Percentiles rank a stretch among this genome's conserved stretches.
phyloP scores from a whole-genome alignment of 805 yeast species.

The Candida yuanshanica region DNA sequence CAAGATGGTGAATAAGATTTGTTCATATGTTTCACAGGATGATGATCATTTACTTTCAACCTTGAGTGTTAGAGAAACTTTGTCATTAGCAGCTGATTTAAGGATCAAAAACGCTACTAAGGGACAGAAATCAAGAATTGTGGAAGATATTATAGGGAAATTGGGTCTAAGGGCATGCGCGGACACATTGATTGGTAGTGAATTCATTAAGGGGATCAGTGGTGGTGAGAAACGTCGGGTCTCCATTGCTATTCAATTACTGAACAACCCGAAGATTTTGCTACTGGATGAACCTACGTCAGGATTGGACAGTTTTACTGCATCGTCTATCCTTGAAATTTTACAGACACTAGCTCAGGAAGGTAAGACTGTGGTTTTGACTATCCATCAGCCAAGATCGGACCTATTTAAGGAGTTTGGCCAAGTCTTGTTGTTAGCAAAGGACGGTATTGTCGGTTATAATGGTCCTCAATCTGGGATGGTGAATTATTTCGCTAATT shows the following conservation, averaged over 20 bases:
- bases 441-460: conserved; percentile 72
- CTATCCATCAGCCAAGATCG: conserved; percentile 85
- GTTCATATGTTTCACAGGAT: conserved; percentile 81
- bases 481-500: conserved; percentile 39
- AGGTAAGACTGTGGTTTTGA: conserved; percentile 65
- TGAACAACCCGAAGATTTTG: conserved; percentile 66
- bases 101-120: conserved; percentile 44
- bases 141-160: conserved; percentile 54
- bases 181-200: conserved; percentile 62
- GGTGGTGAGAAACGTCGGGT: conserved; percentile 85
- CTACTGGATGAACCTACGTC: conserved; percentile 88
- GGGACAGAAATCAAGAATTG: conserved; percentile 40
- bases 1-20: conserved; percentile 37
- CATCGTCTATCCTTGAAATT: conserved; percentile 61
- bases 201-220: conserved; percentile 60
- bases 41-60: conserved; percentile 69
- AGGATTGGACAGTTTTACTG: conserved; percentile 79
- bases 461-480: conserved; percentile 53
- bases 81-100: conserved; percentile 63
- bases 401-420: conserved; percentile 65
- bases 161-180: conserved; percentile 73
- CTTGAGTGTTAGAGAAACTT: conserved; percentile 74
- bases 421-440: conserved; percentile 63
- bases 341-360: conserved; percentile 51
- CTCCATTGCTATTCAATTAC: conserved; percentile 73